Evolutionary conservation across 2,329 filamentous ascomycete genomes (phyloP).

Genomic region (Nothopassalora personata): DNA sequence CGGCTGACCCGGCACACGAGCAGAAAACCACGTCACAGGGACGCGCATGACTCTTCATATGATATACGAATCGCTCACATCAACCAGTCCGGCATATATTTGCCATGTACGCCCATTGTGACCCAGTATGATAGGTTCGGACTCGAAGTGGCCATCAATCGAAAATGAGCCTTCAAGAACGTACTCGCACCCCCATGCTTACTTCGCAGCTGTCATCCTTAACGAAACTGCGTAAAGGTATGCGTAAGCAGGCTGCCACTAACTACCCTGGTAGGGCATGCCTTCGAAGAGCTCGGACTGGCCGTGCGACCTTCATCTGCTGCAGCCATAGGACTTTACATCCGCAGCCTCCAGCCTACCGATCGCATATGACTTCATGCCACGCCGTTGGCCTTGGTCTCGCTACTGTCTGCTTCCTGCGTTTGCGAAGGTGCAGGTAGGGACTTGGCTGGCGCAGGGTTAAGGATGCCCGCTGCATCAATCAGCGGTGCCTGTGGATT

Average conservation of each 20-base stretch:
- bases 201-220: neutral
- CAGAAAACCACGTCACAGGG: neutral
- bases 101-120: neutral
- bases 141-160: neutral
- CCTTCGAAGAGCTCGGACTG: neutral
- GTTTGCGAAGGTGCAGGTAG: conserved; percentile 29
- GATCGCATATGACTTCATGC: neutral
- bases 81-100: neutral
- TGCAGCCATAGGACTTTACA: neutral
- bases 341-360: neutral
- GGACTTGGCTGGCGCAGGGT: conserved; percentile 51
- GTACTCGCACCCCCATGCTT: neutral
- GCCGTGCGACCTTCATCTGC: neutral
- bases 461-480: conserved; percentile 67
- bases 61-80: neutral
- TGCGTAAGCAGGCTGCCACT: neutral
- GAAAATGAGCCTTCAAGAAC: neutral
- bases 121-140: too few relatives aligned
- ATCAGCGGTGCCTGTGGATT: conserved; percentile 79
- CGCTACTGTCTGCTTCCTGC: conserved; percentile 11
- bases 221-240: neutral
- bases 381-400: conserved; percentile 11
- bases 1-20: neutral
- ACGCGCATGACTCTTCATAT: neutral
- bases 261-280: neutral